phyloP scores from a whole-genome alignment of 495 filamentous ascomycete species.

The Penicillium soppii region DNA sequence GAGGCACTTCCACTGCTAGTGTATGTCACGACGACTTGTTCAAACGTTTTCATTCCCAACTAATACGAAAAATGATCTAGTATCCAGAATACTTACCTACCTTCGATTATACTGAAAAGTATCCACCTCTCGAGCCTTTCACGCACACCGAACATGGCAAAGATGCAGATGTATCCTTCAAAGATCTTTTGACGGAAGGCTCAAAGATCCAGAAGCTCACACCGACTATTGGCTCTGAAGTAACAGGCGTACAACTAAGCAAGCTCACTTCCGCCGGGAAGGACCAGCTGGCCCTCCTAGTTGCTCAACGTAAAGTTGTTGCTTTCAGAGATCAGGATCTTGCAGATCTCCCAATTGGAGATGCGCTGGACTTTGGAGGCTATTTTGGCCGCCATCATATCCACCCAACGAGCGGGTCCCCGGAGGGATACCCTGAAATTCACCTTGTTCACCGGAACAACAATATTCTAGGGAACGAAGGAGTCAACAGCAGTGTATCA shows the following conservation, averaged over 20 bases:
- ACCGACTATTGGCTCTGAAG: conserved; percentile 72
- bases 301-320: conserved; percentile 77
- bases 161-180: conserved; percentile 65
- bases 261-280: conserved; percentile 64
- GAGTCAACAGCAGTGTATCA: conserved; percentile 65
- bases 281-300: conserved; percentile 77
- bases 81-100: conserved; percentile 27
- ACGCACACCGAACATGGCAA: conserved; percentile 71
- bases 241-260: conserved; percentile 75
- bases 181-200: conserved; percentile 58
- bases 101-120: conserved; percentile 37
- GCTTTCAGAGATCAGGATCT: conserved; percentile 81
- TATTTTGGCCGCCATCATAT: conserved; percentile 87
- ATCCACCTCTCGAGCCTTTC: conserved; percentile 66
- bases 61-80: not conserved
- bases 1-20: not conserved
- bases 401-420: conserved; percentile 73
- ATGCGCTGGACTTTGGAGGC: conserved; percentile 67
- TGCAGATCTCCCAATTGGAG: conserved; percentile 66
- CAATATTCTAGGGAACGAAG: conserved; percentile 55
- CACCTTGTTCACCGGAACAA: conserved; percentile 77
- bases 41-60: too few relatives aligned
- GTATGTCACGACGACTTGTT: too few relatives aligned
- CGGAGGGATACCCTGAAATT: conserved; percentile 68
- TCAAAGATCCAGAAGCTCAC: conserved; percentile 57